Evolutionary conservation across 352 stramenopile species (phyloP), one percentile per base, ranked within the genome.

Genomic region (Phytophthora podocarpi): DNA sequence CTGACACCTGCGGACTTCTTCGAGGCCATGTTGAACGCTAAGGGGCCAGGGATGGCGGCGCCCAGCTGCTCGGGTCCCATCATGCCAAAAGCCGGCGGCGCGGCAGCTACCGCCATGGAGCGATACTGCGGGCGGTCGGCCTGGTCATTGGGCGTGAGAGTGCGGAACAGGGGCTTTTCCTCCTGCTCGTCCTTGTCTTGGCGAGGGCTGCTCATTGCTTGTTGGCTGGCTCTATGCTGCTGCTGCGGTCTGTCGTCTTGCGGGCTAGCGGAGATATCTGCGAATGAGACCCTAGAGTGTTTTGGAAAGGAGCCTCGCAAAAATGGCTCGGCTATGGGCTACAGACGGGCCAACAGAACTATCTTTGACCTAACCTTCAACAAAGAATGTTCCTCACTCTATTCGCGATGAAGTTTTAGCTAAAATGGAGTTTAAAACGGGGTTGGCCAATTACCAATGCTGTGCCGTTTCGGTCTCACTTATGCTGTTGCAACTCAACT

Each of bases 161-260:
- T 72, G 36, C 53, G 49, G 58, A 78, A 88, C 30, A 67, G 42
- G 71, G 77, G 93, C 39, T 97, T 92, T 53, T 91, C 81, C 39
- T 89, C 87, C 63, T 92, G 78, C 37, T 72, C 54, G 71, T 72
- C 64, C 50, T 82, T 64, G 36, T 69, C 62, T 50, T 65, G 45
- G 36, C 65, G 53, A 26, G 65, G 66, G 40, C 60, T 75, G 24
- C 67, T 70, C 67, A 75, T 75, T 21, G 26, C 28, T 43, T 20
- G 16, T 20, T 40, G 31, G 23, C 28, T 50, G 27, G n/a, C 24
- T 57, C 26, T 54, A 23, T 62, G n/a, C 26, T 40, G 32, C 21
- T 28, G 18, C 18, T 41, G 23, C 49, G 18, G 42, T 27, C 51
- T 55, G 23, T 54, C 27, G 42, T 27, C 51, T 55, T 72, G 50